These are phyloP conservation scores for Glebionis coronaria DNA, from an alignment of 129 eudicot species.

Conservation along the genomic window DNA sequence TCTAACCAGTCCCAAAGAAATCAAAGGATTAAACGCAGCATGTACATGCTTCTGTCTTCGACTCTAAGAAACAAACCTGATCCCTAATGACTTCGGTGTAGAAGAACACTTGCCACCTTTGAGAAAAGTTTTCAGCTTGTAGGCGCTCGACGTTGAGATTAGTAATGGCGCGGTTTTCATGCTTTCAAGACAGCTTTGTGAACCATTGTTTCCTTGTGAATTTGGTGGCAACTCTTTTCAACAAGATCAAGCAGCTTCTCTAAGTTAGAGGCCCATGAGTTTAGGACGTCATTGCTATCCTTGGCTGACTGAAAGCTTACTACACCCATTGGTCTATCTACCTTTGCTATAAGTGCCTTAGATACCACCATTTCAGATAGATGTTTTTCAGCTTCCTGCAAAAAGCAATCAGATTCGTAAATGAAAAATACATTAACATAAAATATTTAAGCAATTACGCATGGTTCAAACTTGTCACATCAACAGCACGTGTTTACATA, in stretches of 20 bases:
- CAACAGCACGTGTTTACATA: too few species aligned
- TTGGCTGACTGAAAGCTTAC: constrained; percentile 69
- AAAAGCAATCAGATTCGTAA: background rate
- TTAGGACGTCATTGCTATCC: constrained; percentile 79
- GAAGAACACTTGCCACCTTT: background rate
- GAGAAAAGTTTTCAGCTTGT: background rate
- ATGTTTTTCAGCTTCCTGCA: constrained; percentile 87
- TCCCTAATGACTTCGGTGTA: background rate
- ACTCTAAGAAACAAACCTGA: constrained; percentile 1
- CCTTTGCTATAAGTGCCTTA: constrained; percentile 80
- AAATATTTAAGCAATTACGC: background rate
- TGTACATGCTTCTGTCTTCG: constrained; percentile 12
- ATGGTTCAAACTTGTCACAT: background rate
- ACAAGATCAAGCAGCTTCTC: constrained; percentile 95
- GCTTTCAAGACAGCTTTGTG: constrained; percentile 70
- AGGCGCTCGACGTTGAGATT: background rate
- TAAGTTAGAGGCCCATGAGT: constrained; percentile 84
- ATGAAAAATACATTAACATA: background rate
- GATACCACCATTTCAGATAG: constrained; percentile 90
- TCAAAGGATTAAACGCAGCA: constrained; percentile 5
- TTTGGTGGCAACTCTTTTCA: constrained; percentile 98
- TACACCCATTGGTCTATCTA: constrained; percentile 76
- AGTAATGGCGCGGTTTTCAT: constrained; percentile 18
- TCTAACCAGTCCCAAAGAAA: constrained; percentile 15
- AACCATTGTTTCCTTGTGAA: constrained; percentile 97